phyloP scores from a whole-genome alignment of 257 asterid genomes.

The Nicotiana noctiflora region DNA sequence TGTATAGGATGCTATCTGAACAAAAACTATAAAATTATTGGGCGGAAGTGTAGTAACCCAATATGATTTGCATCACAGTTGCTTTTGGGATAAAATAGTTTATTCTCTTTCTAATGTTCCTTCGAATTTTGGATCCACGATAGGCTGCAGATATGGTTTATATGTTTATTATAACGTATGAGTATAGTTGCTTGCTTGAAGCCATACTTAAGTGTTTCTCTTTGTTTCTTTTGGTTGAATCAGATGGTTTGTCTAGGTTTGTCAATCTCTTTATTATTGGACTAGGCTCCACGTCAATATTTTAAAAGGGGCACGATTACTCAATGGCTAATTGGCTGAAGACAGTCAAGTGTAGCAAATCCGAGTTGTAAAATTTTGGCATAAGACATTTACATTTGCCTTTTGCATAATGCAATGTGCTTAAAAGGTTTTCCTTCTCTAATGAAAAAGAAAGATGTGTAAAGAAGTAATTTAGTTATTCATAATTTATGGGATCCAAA shows the following conservation, averaged over 20 bases:
- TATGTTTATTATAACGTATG: too few species aligned
- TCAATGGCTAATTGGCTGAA: background rate
- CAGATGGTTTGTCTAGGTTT: background rate
- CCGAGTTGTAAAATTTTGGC: background rate
- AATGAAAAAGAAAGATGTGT: background rate
- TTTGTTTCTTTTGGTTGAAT: background rate
- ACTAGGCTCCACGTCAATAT: background rate
- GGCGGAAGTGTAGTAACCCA: background rate
- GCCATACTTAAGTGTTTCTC: too few species aligned
- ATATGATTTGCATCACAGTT: background rate
- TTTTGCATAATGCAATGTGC: background rate
- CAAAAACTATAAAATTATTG: background rate
- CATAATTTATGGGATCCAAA: background rate
- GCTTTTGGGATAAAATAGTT: background rate
- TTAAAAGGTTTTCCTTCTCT: background rate
- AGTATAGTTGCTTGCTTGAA: too few species aligned
- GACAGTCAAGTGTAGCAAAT: background rate
- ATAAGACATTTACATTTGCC: background rate
- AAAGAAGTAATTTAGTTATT: background rate
- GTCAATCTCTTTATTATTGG: background rate
- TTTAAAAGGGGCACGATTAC: background rate
- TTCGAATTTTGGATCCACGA: background rate
- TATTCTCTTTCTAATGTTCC: background rate
- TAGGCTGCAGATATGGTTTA: background rate
- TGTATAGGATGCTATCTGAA: too few species aligned